These are phyloP conservation scores for Xylaria sp. DNA, from an alignment of 2,329 filamentous ascomycete genomes.

Conservation along the genomic window DNA sequence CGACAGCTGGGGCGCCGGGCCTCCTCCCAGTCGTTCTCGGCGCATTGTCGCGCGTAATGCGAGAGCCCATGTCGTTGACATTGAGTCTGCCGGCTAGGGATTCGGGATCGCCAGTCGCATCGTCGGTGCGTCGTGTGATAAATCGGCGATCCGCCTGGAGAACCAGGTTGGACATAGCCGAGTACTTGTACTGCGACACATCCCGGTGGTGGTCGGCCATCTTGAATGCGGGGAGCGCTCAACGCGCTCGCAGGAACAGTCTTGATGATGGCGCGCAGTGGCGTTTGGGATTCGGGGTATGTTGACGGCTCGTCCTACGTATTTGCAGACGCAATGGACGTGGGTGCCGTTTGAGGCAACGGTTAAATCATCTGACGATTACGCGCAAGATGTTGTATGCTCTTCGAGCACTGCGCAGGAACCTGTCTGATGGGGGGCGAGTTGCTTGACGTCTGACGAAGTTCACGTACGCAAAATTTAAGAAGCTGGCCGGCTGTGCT, in stretches of 20 bases:
- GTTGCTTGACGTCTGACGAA: background rate
- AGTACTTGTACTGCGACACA: conserved; percentile 98
- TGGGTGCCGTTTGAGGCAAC: conserved; percentile 30
- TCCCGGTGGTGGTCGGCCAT: conserved; percentile 80
- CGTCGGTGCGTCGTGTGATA: conserved; percentile 88
- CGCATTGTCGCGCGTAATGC: conserved; percentile 77
- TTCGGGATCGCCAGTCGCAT: conserved; percentile 95
- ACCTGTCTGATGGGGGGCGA: background rate
- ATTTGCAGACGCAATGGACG: conserved; percentile 38
- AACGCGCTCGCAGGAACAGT: conserved; percentile 14
- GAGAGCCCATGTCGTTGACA: conserved; percentile 91
- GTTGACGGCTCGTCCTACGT: conserved; percentile 37
- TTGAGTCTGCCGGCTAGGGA: conserved; percentile 93
- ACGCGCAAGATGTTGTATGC: conserved; percentile 3
- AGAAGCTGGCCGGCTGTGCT: conserved; percentile 11
- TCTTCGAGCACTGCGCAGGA: background rate
- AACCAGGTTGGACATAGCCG: conserved; percentile 99
- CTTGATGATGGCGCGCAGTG: conserved; percentile 15
- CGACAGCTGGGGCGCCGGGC: conserved; percentile 68
- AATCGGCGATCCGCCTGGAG: conserved; percentile 99
- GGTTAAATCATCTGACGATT: conserved; percentile 36
- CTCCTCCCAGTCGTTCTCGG: conserved; percentile 78
- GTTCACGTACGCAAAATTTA: conserved; percentile 24
- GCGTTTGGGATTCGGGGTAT: conserved; percentile 18
- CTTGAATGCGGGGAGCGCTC: conserved; percentile 39